Conservation (phyloP, 306 rosid species). For the Comarum palustre region DNA sequence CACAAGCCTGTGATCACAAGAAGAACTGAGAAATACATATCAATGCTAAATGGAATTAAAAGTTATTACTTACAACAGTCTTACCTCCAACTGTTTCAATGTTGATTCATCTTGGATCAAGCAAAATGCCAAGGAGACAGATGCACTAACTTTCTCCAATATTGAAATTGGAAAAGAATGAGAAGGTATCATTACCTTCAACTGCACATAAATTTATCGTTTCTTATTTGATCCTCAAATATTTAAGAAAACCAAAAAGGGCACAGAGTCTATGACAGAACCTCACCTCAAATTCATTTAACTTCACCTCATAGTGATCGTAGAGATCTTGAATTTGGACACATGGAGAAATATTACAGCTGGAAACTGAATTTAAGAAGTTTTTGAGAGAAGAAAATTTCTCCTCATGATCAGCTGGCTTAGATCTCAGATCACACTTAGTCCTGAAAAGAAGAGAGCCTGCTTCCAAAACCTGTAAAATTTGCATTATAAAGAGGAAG, state of each 20-base stretch:
- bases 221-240: conserved; percentile 22
- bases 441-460: conserved; percentile 47
- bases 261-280: conserved; percentile 22
- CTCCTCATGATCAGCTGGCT: conserved; percentile 41
- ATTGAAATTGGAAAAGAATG: conserved; percentile 46
- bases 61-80: not conserved
- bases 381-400: conserved; percentile 33
- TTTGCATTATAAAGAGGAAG: conserved; percentile 9
- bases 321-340: conserved; percentile 56
- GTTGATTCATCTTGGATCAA: conserved; percentile 63
- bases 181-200: conserved; percentile 44
- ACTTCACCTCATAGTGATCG: conserved; percentile 53
- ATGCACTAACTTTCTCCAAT: conserved; percentile 52
- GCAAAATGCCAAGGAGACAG: conserved; percentile 52
- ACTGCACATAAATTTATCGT: conserved; percentile 35
- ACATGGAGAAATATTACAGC: conserved; percentile 27
- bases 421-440: conserved; percentile 33
- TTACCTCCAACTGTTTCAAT: conserved; percentile 77
- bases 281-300: conserved; percentile 66
- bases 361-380: conserved; percentile 41
- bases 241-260: not conserved
- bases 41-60: not conserved
- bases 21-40: not conserved
- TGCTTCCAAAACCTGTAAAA: conserved; percentile 54
- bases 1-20: conserved; percentile 54